A percentile compares a stretch with the other conserved stretches of the same genome.
These are phyloP conservation scores for Cladophialophora carrionii DNA, from an alignment of 2,329 filamentous ascomycete species.

Conservation along the genomic window DNA sequence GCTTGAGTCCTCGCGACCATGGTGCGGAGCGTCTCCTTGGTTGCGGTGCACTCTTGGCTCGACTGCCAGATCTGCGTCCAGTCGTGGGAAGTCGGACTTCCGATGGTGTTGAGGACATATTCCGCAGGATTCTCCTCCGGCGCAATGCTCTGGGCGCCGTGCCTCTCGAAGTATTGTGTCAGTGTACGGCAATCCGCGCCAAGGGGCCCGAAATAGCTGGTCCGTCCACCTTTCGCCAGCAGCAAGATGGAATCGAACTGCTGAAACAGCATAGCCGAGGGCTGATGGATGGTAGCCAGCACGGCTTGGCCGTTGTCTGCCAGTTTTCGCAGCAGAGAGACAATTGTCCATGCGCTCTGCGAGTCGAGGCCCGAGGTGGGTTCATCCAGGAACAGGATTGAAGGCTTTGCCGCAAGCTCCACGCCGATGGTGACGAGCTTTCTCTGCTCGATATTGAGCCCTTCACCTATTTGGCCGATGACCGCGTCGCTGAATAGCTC, in stretches of 20 bases:
- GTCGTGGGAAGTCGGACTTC: constrained; percentile 63
- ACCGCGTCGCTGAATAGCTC: constrained; percentile 83
- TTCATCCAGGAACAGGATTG: constrained; percentile 86
- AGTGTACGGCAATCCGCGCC: constrained; percentile 61
- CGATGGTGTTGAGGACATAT: constrained; percentile 66
- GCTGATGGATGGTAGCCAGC: constrained; percentile 91
- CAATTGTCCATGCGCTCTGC: constrained; percentile 88
- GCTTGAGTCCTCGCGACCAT: background rate
- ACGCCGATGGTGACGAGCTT: constrained; percentile 87
- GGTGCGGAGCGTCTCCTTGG: background rate
- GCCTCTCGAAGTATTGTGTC: constrained; percentile 65
- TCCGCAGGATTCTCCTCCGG: constrained; percentile 71
- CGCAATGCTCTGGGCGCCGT: constrained; percentile 63
- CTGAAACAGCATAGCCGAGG: constrained; percentile 87
- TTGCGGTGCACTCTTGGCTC: background rate
- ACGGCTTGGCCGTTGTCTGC: constrained; percentile 85
- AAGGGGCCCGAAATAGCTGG: constrained; percentile 69
- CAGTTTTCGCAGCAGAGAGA: constrained; percentile 80
- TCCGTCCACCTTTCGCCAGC: constrained; percentile 65
- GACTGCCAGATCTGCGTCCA: constrained; percentile 64
- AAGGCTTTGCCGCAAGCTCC: constrained; percentile 86
- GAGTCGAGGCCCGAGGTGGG: constrained; percentile 89
- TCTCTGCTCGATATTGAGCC: constrained; percentile 63
- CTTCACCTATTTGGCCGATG: constrained; percentile 84
- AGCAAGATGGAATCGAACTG: constrained; percentile 69